Conservation (phyloP, 2,329 filamentous ascomycete genomes). For the Penicillium griseofulvum region DNA sequence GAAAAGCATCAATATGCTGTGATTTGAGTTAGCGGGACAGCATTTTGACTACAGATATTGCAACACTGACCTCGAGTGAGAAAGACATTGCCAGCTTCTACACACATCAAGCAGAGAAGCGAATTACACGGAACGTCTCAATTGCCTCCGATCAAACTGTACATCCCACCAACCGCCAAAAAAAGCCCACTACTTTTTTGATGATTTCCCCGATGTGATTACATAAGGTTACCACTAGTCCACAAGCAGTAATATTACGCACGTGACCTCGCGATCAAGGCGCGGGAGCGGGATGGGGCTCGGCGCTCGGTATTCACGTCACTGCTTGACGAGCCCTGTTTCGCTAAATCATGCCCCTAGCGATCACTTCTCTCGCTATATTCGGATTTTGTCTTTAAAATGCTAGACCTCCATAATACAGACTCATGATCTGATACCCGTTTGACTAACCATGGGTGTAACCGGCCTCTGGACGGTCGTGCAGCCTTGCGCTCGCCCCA, state of each 20-base stretch:
- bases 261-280: slow-evolving; percentile 24
- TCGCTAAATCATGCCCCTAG: not conserved
- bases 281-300: not conserved
- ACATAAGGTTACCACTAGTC: slow-evolving; percentile 12
- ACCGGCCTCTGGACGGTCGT: slow-evolving; percentile 96
- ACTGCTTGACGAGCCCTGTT: not conserved
- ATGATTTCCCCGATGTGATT: slow-evolving; percentile 1
- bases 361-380: not conserved
- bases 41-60: not conserved
- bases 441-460: slow-evolving; percentile 72
- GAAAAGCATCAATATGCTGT: slow-evolving; percentile 43
- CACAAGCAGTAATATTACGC: slow-evolving; percentile 16
- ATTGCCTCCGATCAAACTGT: slow-evolving; percentile 2
- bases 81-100: slow-evolving; percentile 23
- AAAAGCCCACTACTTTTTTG: slow-evolving; percentile 13
- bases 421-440: slow-evolving; percentile 1
- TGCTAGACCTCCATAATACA: not conserved
- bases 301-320: not conserved
- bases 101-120: slow-evolving; percentile 16
- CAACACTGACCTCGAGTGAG: slow-evolving; percentile 32
- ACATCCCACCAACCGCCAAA: slow-evolving; percentile 13
- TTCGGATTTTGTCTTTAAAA: not conserved
- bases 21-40: slow-evolving; percentile 23
- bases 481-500: slow-evolving; percentile 90
- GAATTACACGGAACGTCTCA: slow-evolving; percentile 8